Percentiles rank a stretch among this genome's conserved stretches.
Evolutionary conservation across 768 basidiomycete species (phyloP).

Genomic region (Pulveroboletus sp.): DNA sequence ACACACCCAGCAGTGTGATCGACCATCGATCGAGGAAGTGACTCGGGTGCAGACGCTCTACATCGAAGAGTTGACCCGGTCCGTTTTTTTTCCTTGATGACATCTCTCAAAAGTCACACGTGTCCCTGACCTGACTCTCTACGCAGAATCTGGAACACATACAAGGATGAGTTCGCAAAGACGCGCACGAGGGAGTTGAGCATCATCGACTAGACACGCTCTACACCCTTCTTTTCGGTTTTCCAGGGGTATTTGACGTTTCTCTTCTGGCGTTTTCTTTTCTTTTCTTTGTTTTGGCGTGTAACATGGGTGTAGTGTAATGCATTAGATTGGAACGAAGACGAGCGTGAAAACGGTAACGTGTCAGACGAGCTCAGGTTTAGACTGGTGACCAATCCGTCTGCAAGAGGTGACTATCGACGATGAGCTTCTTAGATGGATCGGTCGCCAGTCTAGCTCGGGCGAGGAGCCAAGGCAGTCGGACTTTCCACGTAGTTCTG

Average conservation of each 20-base stretch:
- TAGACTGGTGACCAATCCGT: too few species aligned
- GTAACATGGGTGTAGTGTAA: background rate
- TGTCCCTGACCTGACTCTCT: constrained; percentile 1
- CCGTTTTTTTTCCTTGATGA: constrained; percentile 21
- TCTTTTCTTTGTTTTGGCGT: background rate
- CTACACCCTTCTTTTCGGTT: background rate
- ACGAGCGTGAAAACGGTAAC: background rate
- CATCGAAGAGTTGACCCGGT: constrained; percentile 91
- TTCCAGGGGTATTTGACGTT: background rate
- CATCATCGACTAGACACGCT: constrained; percentile 56
- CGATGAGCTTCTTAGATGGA: too few species aligned
- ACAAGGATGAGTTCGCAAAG: constrained; percentile 92
- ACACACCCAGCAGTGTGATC: constrained; percentile 66
- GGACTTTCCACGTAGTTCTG: too few species aligned
- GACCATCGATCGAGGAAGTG: constrained; percentile 79
- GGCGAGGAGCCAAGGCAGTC: too few species aligned
- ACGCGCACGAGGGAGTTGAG: constrained; percentile 71
- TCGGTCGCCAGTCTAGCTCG: too few species aligned
- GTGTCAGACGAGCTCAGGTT: too few species aligned
- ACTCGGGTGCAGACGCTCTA: constrained; percentile 76
- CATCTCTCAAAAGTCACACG: background rate
- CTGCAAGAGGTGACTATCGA: too few species aligned
- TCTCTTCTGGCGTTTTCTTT: background rate
- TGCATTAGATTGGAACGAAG: background rate
- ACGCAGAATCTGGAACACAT: constrained; percentile 87